phyloP scores from a whole-genome alignment of 768 basidiomycete species.

The Calocybe indica region DNA sequence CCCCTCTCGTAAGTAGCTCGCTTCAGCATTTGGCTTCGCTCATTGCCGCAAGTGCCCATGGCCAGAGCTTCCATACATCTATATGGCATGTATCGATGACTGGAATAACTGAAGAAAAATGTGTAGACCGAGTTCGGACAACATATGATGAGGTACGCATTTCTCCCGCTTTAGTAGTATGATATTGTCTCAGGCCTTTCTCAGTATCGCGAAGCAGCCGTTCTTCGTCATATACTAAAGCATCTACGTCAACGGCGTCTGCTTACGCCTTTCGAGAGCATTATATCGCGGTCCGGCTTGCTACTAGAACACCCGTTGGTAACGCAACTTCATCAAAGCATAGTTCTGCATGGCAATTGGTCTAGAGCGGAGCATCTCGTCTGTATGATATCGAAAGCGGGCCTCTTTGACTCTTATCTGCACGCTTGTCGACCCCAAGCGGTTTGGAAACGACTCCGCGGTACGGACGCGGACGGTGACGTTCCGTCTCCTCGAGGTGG shows the following conservation, averaged over 20 bases:
- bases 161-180: not conserved
- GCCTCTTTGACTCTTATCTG: constrained; percentile 60
- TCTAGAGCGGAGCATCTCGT: constrained; percentile 49
- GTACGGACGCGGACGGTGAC: constrained; percentile 60
- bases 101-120: constrained; percentile 50
- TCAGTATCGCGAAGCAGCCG: constrained; percentile 62
- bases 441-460: constrained; percentile 54
- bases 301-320: constrained; percentile 67
- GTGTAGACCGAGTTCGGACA: constrained; percentile 47
- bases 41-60: constrained; percentile 48
- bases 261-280: constrained; percentile 55
- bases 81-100: constrained; percentile 68
- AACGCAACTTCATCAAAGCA: constrained; percentile 52
- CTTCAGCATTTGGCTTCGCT: not conserved
- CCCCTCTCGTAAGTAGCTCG: constrained; percentile 56
- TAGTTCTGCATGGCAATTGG: constrained; percentile 69
- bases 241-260: constrained; percentile 74
- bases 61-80: constrained; percentile 69
- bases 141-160: constrained; percentile 58
- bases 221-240: constrained; percentile 65
- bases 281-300: constrained; percentile 48
- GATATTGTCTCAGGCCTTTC: constrained; percentile 1
- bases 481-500: constrained; percentile 66
- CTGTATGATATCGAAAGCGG: constrained; percentile 38
- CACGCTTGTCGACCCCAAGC: constrained; percentile 52